Evolutionary conservation across 2,329 filamentous ascomycete species (phyloP), one percentile per base, ranked within the genome.

Genomic region (Colletotrichum nymphaeae): DNA sequence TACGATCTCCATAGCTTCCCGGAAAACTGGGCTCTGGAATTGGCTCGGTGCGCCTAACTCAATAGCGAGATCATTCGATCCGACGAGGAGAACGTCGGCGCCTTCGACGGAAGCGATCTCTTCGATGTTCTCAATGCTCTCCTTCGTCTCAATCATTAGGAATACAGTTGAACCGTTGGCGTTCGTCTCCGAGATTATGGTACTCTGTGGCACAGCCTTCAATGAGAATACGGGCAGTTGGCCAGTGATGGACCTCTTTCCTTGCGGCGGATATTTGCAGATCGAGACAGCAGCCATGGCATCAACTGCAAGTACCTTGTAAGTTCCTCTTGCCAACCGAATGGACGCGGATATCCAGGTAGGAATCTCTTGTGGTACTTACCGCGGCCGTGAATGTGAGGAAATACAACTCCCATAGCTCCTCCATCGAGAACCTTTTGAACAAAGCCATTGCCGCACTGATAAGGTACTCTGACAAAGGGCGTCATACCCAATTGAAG

Each of bases 11-110:
- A 79, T 58, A 1, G 76, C 75, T 7, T 59, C 16, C 35, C 66
- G 60, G 55, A 78, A 79, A 1, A 32, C 16, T 4, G 67, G 12
- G 42, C 68, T 75, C 49, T 76, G 72, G 69, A 74, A 80, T 16
- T 78, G 69, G 1, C 72, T 76, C 5, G 75, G 77, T 11, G 77
- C 73, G 0, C 78, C 78, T 1, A 80, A 64, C 30, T 79, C 78
- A 7, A 77, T 77, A 1, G 78, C 75, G 12, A 82, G 59, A 55
- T 82, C 80, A 24, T 78, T 79, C 3, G 78, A 79, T 4, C 81
- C 81, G 12, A 83, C 74, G 0, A 82, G 74, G 0, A 83, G 71
- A 0, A 80, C 78, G 49, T 83, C 80, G 0, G 81, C 78, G 1
- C 79, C 79, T 1, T 76, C 67, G 0, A 81, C 77, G 2, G 79